phyloP scores from a whole-genome alignment of 768 basidiomycete species.

The Rhizopogon vulgaris region DNA sequence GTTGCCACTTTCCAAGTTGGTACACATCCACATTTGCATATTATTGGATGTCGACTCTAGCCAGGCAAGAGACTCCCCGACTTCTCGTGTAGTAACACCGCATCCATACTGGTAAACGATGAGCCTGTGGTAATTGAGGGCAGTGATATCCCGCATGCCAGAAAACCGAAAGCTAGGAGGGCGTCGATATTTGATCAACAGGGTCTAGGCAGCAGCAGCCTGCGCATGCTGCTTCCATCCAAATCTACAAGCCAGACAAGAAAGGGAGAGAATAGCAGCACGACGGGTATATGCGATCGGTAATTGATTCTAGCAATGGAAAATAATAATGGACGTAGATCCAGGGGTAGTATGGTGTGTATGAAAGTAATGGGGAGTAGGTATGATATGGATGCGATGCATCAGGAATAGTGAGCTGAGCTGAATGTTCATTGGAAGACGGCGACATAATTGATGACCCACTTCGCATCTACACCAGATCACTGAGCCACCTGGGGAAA shows the following conservation, averaged over 20 bases:
- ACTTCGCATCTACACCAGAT: conserved; percentile 39
- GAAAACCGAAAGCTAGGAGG: conserved; percentile 14
- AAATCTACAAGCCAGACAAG: conserved; percentile 11
- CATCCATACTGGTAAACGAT: conserved; percentile 36
- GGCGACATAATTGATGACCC: conserved; percentile 52
- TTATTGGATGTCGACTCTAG: too few species aligned
- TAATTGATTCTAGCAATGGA: too few species aligned
- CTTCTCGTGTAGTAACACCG: conserved; percentile 14
- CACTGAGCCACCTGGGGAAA: not conserved
- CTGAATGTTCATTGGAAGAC: conserved; percentile 35
- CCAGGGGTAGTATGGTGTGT: not conserved
- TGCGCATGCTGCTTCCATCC: conserved; percentile 13
- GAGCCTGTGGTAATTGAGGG: conserved; percentile 34
- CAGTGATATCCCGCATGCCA: conserved; percentile 37
- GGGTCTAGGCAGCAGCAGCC: conserved; percentile 16
- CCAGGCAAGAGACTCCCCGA: not conserved
- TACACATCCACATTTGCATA: too few species aligned
- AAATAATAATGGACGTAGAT: not conserved
- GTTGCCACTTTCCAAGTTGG: too few species aligned
- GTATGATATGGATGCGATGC: not conserved
- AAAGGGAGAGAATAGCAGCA: conserved; percentile 3
- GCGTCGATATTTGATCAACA: conserved; percentile 10
- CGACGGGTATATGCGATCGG: not conserved
- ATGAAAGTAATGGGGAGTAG: not conserved
- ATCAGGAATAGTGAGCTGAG: not conserved